These are phyloP conservation scores for Gracilaria gracilis DNA, from an alignment of 23 red algal species.

Conservation along the genomic window DNA sequence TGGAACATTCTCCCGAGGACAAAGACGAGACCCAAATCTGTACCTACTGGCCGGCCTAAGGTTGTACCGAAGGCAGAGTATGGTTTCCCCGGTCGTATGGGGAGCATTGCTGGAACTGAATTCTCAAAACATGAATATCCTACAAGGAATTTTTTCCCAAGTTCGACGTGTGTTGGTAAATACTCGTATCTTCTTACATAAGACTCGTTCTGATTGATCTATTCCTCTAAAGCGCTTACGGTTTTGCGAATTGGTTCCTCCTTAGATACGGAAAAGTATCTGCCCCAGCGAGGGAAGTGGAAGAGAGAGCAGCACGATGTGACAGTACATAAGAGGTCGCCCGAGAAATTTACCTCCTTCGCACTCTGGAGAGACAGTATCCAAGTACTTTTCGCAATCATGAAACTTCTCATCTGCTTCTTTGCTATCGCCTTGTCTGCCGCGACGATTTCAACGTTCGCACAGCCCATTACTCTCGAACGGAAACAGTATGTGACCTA, in stretches of 20 bases:
- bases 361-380: no score
- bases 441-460: neutral
- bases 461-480: neutral
- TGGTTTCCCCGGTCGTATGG: neutral
- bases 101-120: neutral
- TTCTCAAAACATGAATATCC: neutral
- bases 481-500: neutral
- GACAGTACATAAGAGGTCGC: no score
- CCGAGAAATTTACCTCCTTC: no score
- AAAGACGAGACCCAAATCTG: neutral
- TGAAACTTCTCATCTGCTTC: neutral
- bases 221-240: no score
- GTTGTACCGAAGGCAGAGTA: neutral
- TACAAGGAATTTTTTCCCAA: neutral
- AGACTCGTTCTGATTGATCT: no score
- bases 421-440: neutral
- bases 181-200: no score
- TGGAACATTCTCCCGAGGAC: neutral
- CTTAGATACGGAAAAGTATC: neutral
- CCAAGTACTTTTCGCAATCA: no score
- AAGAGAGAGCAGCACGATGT: no score
- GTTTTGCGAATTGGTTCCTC: no score
- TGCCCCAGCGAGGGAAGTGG: no score
- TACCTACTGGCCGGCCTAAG: no score
- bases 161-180: no score